Conservation (phyloP, 345 rosid species). For the Clausena lansium region DNA sequence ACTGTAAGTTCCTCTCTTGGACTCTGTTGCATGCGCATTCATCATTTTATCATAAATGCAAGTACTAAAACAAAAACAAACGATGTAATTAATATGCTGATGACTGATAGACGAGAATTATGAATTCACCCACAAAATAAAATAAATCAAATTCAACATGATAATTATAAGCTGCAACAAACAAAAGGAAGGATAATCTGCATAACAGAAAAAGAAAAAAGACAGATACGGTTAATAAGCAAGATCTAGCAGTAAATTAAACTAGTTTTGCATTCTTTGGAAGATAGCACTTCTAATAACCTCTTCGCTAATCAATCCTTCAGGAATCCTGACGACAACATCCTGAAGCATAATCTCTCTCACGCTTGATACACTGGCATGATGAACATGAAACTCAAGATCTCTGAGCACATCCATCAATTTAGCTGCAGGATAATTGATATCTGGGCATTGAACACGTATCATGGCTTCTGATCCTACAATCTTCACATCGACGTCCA, state of each 20-base stretch:
- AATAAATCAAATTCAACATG: not conserved
- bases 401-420: slow-evolving; percentile 45
- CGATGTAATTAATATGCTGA: too few relatives aligned
- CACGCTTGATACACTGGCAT: slow-evolving; percentile 45
- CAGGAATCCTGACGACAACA: slow-evolving; percentile 39
- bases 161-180: not conserved
- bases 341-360: slow-evolving; percentile 45
- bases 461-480: slow-evolving; percentile 53
- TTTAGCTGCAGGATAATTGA: slow-evolving; percentile 45
- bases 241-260: not conserved
- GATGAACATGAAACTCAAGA: slow-evolving; percentile 43
- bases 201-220: not conserved
- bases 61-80: not conserved
- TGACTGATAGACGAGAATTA: not conserved
- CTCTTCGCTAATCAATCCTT: slow-evolving; percentile 31
- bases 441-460: slow-evolving; percentile 37
- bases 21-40: not conserved
- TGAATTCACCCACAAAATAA: too few relatives aligned
- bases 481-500: slow-evolving; percentile 52
- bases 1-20: not conserved
- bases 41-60: not conserved
- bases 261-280: slow-evolving; percentile 22
- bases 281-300: slow-evolving; percentile 27
- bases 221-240: not conserved
- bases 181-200: not conserved